Evolutionary conservation across 2,329 filamentous ascomycete species (phyloP), one percentile per base, ranked within the genome.

Genomic region (Trichothecium sympodiale): DNA sequence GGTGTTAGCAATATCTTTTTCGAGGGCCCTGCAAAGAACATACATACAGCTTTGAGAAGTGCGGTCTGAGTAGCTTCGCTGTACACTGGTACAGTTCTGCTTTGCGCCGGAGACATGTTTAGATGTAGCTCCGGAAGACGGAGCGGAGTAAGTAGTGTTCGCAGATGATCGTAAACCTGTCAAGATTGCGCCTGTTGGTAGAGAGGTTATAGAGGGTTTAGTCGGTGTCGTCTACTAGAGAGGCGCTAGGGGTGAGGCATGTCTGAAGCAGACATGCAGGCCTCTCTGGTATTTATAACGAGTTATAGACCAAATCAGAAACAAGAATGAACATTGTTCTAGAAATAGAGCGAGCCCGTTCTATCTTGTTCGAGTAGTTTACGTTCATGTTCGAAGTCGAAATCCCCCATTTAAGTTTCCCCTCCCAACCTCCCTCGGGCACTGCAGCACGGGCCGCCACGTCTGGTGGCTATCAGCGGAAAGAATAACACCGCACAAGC

Each of bases 11-110:
- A 8, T 31, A 27, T 30, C n/a, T 13, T 16, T 13, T 29, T 17
- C 15, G 13, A n/a, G n/a, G n/a, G n/a, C n/a, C n/a, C n/a, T n/a
- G 27, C 31, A 31, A 25, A 25, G 20, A 38, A 41, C 39, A 41
- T 27, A 51, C 58, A 45, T 50, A 74, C 69, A 59, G 73, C 74
- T 56, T 67, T 67, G 34, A 77, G 51, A 29, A 78, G 65, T 54
- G 73, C 71, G 43, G 54, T 57, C 59, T 72, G 69, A 53, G 65
- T 64, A 45, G 56, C 54, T 35, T 52, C 48, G 42, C 52, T 61
- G 43, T 62, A 62, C 16, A 41, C 31, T 16, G 61, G 56, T 60
- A 63, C 64, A 8, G 33, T 17, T 29, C 35, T 39, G 14, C 30
- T 13, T 9, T 31, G 8, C 14, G 32, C 13, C 12, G 20, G 27